phyloP scores from a whole-genome alignment of 495 filamentous ascomycete genomes.

The Daldinia grandis region DNA sequence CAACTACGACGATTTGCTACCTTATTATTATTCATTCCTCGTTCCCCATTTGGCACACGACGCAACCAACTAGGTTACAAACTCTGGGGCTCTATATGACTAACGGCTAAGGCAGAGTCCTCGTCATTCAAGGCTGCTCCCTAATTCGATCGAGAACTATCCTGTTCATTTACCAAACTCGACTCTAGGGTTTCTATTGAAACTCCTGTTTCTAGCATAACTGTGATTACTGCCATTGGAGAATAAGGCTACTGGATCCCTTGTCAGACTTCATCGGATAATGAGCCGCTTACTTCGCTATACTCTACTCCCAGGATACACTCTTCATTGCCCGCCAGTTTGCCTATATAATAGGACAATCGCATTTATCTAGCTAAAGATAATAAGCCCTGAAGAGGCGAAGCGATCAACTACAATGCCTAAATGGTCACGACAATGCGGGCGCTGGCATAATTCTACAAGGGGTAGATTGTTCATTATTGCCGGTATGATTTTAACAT shows the following conservation, averaged over 20 bases:
- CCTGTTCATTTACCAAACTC: not conserved
- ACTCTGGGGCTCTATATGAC: not conserved
- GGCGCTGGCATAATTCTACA: not conserved
- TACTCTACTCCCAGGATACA: not conserved
- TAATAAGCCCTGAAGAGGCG: conserved; percentile 6
- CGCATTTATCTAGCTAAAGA: conserved; percentile 1
- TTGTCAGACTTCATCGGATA: not conserved
- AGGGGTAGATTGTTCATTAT: not conserved
- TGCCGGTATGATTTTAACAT: conserved; percentile 11
- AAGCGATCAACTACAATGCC: conserved; percentile 21
- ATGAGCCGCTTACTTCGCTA: conserved; percentile 16
- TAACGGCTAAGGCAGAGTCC: not conserved
- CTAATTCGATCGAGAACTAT: not conserved
- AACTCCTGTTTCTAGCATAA: not conserved
- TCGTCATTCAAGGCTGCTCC: not conserved
- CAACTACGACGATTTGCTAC: conserved; percentile 13
- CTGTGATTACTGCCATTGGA: not conserved
- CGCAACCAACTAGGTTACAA: conserved; percentile 15
- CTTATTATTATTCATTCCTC: conserved; percentile 5
- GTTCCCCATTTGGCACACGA: conserved; percentile 11
- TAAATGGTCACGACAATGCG: not conserved
- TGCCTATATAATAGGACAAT: not conserved
- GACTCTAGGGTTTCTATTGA: not conserved
- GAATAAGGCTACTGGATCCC: not conserved
- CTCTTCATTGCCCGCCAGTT: not conserved